Conservation (phyloP, 768 basidiomycete species). For the Asterophora parasitica region DNA sequence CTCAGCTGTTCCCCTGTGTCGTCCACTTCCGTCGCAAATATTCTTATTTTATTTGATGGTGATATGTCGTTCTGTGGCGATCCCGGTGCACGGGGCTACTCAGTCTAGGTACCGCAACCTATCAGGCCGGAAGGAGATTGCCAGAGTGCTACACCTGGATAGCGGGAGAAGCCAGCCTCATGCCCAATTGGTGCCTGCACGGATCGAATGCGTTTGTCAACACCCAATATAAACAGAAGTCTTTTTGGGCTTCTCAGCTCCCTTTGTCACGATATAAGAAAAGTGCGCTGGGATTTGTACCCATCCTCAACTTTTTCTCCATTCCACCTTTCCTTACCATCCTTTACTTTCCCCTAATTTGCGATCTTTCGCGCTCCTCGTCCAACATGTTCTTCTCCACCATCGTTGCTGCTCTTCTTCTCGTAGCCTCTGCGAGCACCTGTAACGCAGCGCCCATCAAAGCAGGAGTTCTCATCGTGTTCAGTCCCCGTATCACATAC, state of each 20-base stretch:
- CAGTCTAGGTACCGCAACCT: too few relatives aligned
- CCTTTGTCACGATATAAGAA: constrained; percentile 10
- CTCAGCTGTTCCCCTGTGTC: neutral
- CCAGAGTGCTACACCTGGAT: constrained; percentile 1
- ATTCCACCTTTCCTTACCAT: constrained; percentile 1
- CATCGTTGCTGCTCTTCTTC: constrained; percentile 8
- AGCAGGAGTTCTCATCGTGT: constrained; percentile 16
- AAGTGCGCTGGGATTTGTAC: neutral
- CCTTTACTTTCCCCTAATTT: neutral
- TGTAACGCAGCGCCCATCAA: constrained; percentile 10
- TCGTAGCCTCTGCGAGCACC: constrained; percentile 5
- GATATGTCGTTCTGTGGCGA: neutral
- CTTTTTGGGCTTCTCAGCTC: constrained; percentile 5
- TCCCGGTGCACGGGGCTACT: neutral
- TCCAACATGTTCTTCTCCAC: constrained; percentile 12
- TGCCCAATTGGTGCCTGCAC: constrained; percentile 5
- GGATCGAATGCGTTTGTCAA: neutral
- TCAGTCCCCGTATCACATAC: constrained; percentile 20
- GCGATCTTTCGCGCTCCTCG: neutral
- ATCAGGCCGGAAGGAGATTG: neutral
- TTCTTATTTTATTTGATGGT: neutral
- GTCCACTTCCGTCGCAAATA: neutral
- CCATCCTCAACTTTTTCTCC: neutral
- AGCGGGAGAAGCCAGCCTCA: constrained; percentile 18
- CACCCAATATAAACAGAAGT: constrained; percentile 8